Percentiles rank a stretch among this genome's conserved stretches.
Conservation (phyloP, 169 alveolate genomes). For the Cryptosporidium muris region DNA sequence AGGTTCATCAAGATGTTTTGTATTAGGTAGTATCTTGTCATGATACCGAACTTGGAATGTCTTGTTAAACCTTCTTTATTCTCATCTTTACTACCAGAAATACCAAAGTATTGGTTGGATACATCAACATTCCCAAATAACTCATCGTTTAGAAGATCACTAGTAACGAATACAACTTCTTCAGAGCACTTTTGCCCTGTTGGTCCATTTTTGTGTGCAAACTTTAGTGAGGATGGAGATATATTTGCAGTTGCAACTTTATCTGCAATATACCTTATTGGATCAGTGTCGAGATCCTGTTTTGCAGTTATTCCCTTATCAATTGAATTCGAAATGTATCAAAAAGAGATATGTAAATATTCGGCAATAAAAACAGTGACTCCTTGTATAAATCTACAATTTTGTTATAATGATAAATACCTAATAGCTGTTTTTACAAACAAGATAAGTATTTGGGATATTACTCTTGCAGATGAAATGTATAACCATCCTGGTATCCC, state of each 20-base stretch:
- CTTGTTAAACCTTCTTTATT: constrained; percentile 9
- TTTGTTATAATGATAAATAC: constrained; percentile 1
- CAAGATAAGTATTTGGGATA: constrained; percentile 26
- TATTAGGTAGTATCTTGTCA: neutral
- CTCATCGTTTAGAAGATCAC: neutral
- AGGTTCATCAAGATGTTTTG: neutral
- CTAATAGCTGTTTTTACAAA: constrained; percentile 10
- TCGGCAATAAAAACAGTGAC: constrained; percentile 1
- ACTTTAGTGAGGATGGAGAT: constrained; percentile 66
- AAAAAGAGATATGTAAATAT: neutral
- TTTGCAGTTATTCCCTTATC: constrained; percentile 49
- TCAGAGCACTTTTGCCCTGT: neutral
- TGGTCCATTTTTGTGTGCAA: constrained; percentile 24
- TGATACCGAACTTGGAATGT: constrained; percentile 44
- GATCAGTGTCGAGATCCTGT: constrained; percentile 39
- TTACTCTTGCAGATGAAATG: neutral
- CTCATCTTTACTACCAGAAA: constrained; percentile 38
- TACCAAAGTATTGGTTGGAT: constrained; percentile 49
- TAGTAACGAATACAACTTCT: neutral
- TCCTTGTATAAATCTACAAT: neutral
- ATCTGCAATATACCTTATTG: constrained; percentile 30
- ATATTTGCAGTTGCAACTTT: constrained; percentile 16
- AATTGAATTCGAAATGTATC: neutral
- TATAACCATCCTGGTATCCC: no score
- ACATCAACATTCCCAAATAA: neutral